Conservation (phyloP, 805 yeast species). For the Saccharomycopsis fermentans region DNA sequence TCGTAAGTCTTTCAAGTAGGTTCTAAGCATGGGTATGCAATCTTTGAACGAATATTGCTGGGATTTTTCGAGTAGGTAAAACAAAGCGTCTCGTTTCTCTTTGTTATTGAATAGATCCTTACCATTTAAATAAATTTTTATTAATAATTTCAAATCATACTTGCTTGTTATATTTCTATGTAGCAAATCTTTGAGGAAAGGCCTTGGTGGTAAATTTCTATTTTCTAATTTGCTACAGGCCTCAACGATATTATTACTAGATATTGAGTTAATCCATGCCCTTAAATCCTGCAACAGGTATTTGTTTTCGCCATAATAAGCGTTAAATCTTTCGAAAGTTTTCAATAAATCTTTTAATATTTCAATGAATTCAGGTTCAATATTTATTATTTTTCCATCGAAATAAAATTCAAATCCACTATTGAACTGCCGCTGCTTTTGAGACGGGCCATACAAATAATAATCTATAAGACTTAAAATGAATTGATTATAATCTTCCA, state of each 20-base stretch:
- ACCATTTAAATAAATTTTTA: conserved; percentile 5
- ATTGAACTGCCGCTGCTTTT: neutral
- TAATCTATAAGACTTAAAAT: neutral
- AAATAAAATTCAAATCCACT: neutral
- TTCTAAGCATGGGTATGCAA: neutral
- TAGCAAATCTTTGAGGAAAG: neutral
- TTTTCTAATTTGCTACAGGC: neutral
- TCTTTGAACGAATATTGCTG: conserved; percentile 1
- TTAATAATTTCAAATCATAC: conserved; percentile 3
- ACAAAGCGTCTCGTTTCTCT: conserved; percentile 6
- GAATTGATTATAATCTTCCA: neutral
- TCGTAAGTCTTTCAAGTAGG: neutral
- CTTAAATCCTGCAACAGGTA: conserved; percentile 3
- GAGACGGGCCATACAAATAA: neutral
- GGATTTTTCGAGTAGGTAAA: conserved; percentile 4
- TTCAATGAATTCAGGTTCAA: neutral
- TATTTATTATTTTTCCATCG: neutral
- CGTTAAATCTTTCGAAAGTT: neutral
- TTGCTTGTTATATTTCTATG: neutral
- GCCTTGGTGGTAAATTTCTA: neutral
- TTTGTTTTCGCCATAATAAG: neutral
- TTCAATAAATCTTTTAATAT: conserved; percentile 1
- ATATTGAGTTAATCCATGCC: conserved; percentile 5
- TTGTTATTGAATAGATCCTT: neutral
- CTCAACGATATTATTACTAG: neutral